A percentile compares a stretch with the other conserved stretches of the same genome.
Evolutionary conservation across 495 filamentous ascomycete species (phyloP).

Genomic region (Tuber indicum): DNA sequence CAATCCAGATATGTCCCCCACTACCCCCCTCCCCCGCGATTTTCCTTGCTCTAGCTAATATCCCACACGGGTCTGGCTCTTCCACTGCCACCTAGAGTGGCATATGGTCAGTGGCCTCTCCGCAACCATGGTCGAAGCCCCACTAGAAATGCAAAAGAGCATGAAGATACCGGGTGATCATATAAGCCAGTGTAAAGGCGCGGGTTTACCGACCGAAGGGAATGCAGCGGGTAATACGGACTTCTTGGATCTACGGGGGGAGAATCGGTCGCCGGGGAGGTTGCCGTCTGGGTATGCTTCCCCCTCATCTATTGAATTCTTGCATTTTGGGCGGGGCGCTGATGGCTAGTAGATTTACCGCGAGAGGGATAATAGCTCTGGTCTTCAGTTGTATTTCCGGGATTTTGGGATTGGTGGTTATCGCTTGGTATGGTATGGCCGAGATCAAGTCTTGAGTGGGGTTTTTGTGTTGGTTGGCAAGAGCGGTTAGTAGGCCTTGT

Average conservation of each 20-base stretch:
- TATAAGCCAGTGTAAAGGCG: constrained; percentile 54
- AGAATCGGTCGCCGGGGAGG: constrained; percentile 51
- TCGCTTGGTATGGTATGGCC: constrained; percentile 61
- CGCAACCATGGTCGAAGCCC: constrained; percentile 57
- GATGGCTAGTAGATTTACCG: constrained; percentile 52
- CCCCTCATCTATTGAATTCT: background rate
- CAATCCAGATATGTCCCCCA: constrained; percentile 56
- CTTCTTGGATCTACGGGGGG: constrained; percentile 58
- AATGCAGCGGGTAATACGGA: constrained; percentile 72
- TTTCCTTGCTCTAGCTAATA: constrained; percentile 15
- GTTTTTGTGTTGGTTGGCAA: background rate
- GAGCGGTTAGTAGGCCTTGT: background rate
- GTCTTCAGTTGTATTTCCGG: constrained; percentile 65
- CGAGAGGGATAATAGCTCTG: constrained; percentile 63
- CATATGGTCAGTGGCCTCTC: constrained; percentile 56
- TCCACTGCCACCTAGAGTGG: constrained; percentile 59
- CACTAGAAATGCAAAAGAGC: constrained; percentile 54
- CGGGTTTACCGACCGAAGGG: constrained; percentile 50
- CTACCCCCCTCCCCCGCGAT: background rate
- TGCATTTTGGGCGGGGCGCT: background rate
- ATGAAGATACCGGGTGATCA: constrained; percentile 60
- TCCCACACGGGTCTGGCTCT: constrained; percentile 54
- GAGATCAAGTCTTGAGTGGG: constrained; percentile 9
- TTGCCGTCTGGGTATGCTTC: constrained; percentile 56
- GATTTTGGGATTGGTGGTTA: constrained; percentile 62